These are phyloP conservation scores for Annulohypoxylon bovei DNA, from an alignment of 495 filamentous ascomycete genomes.

Conservation along the genomic window DNA sequence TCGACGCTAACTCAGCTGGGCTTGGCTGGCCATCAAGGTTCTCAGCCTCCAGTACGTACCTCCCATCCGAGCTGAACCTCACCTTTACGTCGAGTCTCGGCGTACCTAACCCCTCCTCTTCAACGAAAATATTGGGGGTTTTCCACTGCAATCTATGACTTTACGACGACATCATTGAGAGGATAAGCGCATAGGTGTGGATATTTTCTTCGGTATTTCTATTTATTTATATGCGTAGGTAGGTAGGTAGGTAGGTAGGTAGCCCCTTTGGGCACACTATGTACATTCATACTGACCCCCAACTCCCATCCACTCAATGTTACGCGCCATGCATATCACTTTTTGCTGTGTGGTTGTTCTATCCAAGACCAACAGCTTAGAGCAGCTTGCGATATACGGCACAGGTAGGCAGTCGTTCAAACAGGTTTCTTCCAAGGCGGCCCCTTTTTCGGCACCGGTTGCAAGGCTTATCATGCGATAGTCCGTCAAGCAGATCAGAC, in stretches of 20 bases:
- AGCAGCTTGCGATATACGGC: background rate
- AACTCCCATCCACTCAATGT: no score
- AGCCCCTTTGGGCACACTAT: background rate
- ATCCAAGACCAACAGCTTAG: background rate
- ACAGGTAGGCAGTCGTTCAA: background rate
- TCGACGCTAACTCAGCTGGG: constrained; percentile 16
- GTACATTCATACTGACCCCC: background rate
- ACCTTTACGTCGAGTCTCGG: background rate
- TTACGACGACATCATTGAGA: no score
- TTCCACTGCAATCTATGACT: no score
- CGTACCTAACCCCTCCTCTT: background rate
- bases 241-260: no score
- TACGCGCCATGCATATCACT: background rate
- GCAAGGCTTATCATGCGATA: background rate
- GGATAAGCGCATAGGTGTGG: no score
- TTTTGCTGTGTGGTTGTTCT: background rate
- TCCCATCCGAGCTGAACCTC: constrained; percentile 6
- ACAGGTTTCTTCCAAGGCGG: constrained; percentile 21
- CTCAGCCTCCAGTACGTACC: constrained; percentile 43
- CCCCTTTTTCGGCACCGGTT: constrained; percentile 15
- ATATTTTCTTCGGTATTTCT: background rate
- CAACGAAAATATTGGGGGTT: background rate
- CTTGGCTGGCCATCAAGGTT: constrained; percentile 43
- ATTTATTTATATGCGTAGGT: background rate
- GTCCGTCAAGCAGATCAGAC: background rate